A percentile compares a stretch with the other conserved stretches of the same genome.
Conservation (phyloP, 2,329 filamentous ascomycete species). For the Aspergillus tubingensis region DNA sequence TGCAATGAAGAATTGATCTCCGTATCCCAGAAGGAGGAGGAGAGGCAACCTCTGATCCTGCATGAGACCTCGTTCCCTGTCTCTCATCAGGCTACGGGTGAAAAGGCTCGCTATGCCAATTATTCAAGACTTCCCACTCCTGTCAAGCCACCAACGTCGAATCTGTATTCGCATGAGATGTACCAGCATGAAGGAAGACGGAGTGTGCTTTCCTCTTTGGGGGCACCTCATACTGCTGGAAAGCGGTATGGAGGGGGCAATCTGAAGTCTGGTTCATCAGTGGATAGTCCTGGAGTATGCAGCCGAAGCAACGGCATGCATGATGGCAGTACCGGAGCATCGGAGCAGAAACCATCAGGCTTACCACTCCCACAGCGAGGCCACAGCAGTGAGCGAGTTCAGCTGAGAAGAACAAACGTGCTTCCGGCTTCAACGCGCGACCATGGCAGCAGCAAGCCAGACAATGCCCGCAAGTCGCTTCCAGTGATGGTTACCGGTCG, state of each 20-base stretch:
- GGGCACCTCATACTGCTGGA: slow-evolving; percentile 1
- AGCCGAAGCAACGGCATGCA: neutral
- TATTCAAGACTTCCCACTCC: slow-evolving; percentile 21
- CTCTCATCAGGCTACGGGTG: slow-evolving; percentile 4
- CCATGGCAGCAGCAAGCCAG: neutral
- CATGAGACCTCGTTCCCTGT: neutral
- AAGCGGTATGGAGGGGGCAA: neutral
- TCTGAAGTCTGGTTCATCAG: too few species aligned
- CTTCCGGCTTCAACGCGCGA: neutral
- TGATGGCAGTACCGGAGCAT: neutral
- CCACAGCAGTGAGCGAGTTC: neutral
- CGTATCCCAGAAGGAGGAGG: neutral
- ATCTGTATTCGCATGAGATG: slow-evolving; percentile 17
- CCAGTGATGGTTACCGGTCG: neutral
- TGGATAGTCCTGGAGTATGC: neutral
- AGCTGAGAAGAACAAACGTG: neutral
- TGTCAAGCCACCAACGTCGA: slow-evolving; percentile 4
- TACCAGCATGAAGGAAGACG: slow-evolving; percentile 20
- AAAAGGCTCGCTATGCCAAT: neutral
- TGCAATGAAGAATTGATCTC: neutral
- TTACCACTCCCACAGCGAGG: neutral
- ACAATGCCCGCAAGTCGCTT: neutral
- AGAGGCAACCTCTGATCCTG: neutral
- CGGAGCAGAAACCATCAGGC: neutral
- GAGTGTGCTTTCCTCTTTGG: slow-evolving; percentile 16